phyloP scores from a whole-genome alignment of 2,329 filamentous ascomycete genomes.

The Diaporthe destruens region DNA sequence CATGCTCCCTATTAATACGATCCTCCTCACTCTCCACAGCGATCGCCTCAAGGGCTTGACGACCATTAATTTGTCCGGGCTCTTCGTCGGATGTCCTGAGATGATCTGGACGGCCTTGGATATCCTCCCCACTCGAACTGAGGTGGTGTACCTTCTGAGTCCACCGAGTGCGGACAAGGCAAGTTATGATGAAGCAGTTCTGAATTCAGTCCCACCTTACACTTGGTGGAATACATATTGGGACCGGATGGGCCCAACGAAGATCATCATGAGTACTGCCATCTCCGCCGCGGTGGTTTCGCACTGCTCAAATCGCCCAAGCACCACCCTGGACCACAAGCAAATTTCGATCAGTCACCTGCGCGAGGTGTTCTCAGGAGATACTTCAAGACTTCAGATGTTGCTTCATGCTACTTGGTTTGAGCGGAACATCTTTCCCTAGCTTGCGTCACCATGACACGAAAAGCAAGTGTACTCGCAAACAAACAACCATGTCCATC shows the following conservation, averaged over 20 bases:
- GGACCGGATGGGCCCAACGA: not conserved
- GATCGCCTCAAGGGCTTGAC: not conserved
- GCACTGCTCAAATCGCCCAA: not conserved
- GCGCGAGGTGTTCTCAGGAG: not conserved
- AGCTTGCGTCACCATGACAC: not conserved
- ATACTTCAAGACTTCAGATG: not conserved
- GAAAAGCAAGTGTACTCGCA: not conserved
- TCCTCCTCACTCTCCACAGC: not conserved
- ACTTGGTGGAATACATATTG: not conserved
- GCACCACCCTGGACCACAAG: not conserved
- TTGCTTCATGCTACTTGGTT: not conserved
- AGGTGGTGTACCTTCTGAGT: not conserved
- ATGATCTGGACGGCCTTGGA: not conserved
- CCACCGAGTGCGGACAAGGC: not conserved
- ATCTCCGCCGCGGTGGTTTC: not conserved
- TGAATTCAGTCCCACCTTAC: not conserved
- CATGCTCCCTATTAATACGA: not conserved
- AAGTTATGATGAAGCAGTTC: not conserved
- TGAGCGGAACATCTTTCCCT: rapidly evolving
- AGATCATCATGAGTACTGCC: not conserved
- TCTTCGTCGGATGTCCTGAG: not conserved
- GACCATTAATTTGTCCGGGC: not conserved
- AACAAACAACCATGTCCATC: not conserved
- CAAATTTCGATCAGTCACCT: not conserved
- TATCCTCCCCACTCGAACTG: not conserved